These are phyloP conservation scores for Hippophae tibetana DNA, from an alignment of 306 rosid species.

Conservation along the genomic window DNA sequence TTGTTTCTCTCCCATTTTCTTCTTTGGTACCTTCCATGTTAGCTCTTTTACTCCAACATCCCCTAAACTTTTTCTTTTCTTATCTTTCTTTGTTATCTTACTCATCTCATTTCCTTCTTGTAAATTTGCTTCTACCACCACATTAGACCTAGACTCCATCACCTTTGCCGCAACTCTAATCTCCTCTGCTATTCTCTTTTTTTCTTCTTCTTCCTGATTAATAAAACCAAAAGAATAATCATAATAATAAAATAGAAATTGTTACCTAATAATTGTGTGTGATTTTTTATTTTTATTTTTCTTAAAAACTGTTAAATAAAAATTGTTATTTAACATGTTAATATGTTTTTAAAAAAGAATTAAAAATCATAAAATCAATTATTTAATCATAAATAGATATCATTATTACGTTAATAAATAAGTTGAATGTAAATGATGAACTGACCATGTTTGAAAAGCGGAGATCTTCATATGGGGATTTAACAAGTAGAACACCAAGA, in stretches of 20 bases:
- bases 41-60: background rate
- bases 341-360: too few relatives aligned
- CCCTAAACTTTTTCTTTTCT: conserved; percentile 8
- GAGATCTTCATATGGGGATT: conserved; percentile 17
- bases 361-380: too few relatives aligned
- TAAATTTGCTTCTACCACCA: too few relatives aligned
- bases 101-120: background rate
- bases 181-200: too few relatives aligned
- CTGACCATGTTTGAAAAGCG: conserved; percentile 30
- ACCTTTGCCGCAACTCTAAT: too few relatives aligned
- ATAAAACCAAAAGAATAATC: background rate
- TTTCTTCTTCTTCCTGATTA: too few relatives aligned
- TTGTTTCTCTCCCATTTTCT: conserved; percentile 42
- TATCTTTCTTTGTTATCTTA: conserved; percentile 7
- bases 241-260: background rate
- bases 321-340: too few relatives aligned
- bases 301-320: too few relatives aligned
- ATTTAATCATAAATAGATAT: too few relatives aligned
- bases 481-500: conserved; percentile 12
- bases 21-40: conserved; percentile 47
- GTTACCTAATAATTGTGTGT: too few relatives aligned
- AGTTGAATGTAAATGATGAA: background rate
- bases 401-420: too few relatives aligned
- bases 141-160: conserved; percentile 1
- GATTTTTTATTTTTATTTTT: too few relatives aligned